Base-by-base conservation (phyloP, 257 asterid species). In the Solanum tacnaense region DNA sequence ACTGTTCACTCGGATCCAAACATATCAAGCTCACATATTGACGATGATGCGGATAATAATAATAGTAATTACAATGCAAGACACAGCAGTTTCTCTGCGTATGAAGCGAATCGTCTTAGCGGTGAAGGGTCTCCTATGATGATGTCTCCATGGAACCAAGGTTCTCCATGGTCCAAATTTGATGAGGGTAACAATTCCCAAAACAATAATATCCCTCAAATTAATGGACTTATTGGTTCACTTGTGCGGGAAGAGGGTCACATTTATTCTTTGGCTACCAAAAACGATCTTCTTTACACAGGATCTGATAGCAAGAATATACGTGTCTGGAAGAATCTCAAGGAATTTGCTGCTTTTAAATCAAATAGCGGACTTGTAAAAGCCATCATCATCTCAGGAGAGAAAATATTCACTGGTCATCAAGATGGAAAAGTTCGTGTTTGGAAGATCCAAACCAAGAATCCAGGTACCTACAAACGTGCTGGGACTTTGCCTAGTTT, bases 221-320 rank as follows among this genome's bases (percentile, higher is more conserved):
- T 70, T 6, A 84, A 39, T 13, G 89, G 91, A 82, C 93, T 90
- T 1, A 70, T 94, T 67, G 92, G 92, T 10, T 88, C 95, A 38
- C 92, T 93, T 5, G 92, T 91, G 29, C 91, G 94, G 6, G 92
- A 91, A 82, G 95, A 93, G 9, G 95, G 94, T 72, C 97, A 93
- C 87, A 88, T 94, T 0, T 92, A 92, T 46, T 94, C 95, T 86
- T 76, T 94, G 6, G 95, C 97, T 1, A 92, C 90, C 36, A 82
- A 70, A 68, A 73, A 75, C 9, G 91, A 88, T 88, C 29, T 92
- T 84, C 93, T 93, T 32, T 94, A 94, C 83, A 93, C 96, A 5
- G 97, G 97, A 67, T 94, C 97, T 1, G 94, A 91, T 78, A 91
- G 93, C 92, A 94, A 92, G 86, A 93, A 91, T 90, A 94, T 94